A percentile compares a stretch with the other conserved stretches of the same genome.
Evolutionary conservation across 2,329 filamentous ascomycete species (phyloP).

Genomic region (Colletotrichum horii): DNA sequence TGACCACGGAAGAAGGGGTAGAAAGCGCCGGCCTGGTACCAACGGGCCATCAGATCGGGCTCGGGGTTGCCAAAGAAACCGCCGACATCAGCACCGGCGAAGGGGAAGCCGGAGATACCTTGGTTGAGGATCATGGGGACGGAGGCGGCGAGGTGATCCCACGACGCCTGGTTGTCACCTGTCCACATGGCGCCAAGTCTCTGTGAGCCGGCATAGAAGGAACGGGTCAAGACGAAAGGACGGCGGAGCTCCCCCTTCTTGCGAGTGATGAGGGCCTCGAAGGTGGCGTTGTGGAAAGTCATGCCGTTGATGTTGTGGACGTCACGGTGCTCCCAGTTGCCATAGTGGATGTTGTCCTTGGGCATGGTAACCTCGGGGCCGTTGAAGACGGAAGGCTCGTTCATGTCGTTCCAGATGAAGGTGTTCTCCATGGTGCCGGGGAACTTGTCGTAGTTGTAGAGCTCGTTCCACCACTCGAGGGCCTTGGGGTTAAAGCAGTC

Average conservation of each 20-base stretch:
- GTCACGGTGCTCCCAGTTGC: conserved; percentile 95
- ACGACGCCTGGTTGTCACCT: conserved; percentile 93
- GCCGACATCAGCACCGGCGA: conserved; percentile 93
- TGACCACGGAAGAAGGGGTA: conserved; percentile 98
- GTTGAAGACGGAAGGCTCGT: conserved; percentile 98
- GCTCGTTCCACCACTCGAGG: conserved; percentile 85
- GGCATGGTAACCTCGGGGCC: conserved; percentile 98
- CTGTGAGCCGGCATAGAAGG: conserved; percentile 92
- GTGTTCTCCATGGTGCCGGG: conserved; percentile 85
- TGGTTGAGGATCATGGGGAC: conserved; percentile 94
- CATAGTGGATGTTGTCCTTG: conserved; percentile 93
- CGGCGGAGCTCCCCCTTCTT: conserved; percentile 85
- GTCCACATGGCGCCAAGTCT: conserved; percentile 97
- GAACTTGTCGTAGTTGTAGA: conserved; percentile 90
- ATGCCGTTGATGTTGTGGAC: conserved; percentile 95
- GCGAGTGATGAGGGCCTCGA: conserved; percentile 80
- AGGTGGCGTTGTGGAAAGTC: conserved; percentile 95
- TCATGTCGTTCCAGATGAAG: conserved; percentile 99
- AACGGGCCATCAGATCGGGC: conserved; percentile 87
- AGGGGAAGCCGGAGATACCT: conserved; percentile 91
- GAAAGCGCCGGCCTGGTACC: conserved; percentile 97
- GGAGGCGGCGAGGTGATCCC: conserved; percentile 87
- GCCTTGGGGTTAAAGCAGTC: conserved; percentile 95
- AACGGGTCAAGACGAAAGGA: conserved; percentile 90
- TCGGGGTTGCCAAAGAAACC: conserved; percentile 98